Evolutionary conservation across 176 grass and related monocot genomes (phyloP).

Genomic region (Eleusine coracana): DNA sequence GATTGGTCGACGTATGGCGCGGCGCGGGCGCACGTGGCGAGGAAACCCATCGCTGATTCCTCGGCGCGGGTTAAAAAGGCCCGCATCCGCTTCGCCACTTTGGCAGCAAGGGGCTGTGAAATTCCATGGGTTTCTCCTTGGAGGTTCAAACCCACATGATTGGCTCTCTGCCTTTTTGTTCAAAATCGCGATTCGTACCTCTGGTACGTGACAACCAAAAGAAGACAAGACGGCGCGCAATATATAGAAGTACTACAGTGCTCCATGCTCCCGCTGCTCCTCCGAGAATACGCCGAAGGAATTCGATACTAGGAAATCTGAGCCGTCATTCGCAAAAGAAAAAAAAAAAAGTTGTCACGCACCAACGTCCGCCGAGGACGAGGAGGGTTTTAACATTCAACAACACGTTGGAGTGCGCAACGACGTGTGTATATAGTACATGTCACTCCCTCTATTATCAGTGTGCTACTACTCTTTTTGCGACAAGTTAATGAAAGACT

Average conservation of each 20-base stretch:
- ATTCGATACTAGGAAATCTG: too few species aligned
- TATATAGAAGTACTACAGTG: too few species aligned
- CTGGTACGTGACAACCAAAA: not conserved
- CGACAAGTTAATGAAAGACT: not conserved
- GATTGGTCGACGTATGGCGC: not conserved
- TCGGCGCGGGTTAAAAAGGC: not conserved
- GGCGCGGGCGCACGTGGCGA: not conserved
- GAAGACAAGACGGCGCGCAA: not conserved
- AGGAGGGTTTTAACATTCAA: not conserved
- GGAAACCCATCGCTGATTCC: not conserved
- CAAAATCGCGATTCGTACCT: not conserved
- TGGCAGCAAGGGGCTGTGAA: not conserved
- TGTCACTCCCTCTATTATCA: not conserved
- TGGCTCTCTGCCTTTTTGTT: not conserved
- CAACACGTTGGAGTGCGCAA: not conserved
- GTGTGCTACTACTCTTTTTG: not conserved
- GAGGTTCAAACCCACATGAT: constrained; percentile 21
- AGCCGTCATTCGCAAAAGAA: too few species aligned
- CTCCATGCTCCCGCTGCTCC: not conserved
- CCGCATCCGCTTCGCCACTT: not conserved
- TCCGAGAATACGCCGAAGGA: not conserved
- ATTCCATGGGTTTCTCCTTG: too few species aligned
- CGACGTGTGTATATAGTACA: not conserved
- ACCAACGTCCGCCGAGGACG: not conserved
- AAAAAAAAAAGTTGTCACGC: too few species aligned